Base-by-base conservation (phyloP, 352 stramenopile genomes). In the Globisporangium parvum region DNA sequence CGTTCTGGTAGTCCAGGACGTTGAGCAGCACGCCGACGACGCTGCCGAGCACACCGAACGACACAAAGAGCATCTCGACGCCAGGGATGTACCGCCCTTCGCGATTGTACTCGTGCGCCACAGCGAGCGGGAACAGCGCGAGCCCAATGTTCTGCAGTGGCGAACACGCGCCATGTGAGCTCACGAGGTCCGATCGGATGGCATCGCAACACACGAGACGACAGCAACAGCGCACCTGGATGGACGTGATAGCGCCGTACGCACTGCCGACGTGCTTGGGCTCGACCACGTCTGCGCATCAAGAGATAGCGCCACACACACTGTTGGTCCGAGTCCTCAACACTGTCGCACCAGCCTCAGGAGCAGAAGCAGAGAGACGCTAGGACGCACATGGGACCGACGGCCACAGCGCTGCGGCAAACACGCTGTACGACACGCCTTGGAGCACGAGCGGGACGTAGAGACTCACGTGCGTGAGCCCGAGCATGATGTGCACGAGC, bases 191-290 rank as follows among this genome's bases (percentile, higher is more conserved):
- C n/a, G n/a, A n/a, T n/a, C n/a, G n/a, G n/a, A n/a, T n/a, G n/a
- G n/a, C n/a, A n/a, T n/a, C n/a, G n/a, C n/a, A n/a, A n/a, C n/a
- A n/a, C n/a, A n/a, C n/a, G n/a, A n/a, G n/a, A n/a, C 56, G n/a
- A 33, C 21, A 53, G 55, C 39, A 47, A n/a, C n/a, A n/a, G 42
- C 26, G n/a, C 46, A 90, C 83, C 66, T 93, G 92, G 35, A 97
- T 93, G n/a, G 88, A 91, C 28, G 89, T 97, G 60, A 98, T 96
- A 9, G 95, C 77, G 24, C 93, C 93, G 66, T 97, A 98, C 4
- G 91, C 93, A 47, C 86, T 96, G 40, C 92, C 93, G 12, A 93
- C 82, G 41, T 90, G 85, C 59, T 91, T 82, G 45, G 83, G 69
- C 44, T 95, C 73, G 6, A 98, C 91, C 45, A 96, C 82, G 46